Evolutionary conservation across 2,329 filamentous ascomycete genomes (phyloP).

Genomic region (Epichloe coenophiala): DNA sequence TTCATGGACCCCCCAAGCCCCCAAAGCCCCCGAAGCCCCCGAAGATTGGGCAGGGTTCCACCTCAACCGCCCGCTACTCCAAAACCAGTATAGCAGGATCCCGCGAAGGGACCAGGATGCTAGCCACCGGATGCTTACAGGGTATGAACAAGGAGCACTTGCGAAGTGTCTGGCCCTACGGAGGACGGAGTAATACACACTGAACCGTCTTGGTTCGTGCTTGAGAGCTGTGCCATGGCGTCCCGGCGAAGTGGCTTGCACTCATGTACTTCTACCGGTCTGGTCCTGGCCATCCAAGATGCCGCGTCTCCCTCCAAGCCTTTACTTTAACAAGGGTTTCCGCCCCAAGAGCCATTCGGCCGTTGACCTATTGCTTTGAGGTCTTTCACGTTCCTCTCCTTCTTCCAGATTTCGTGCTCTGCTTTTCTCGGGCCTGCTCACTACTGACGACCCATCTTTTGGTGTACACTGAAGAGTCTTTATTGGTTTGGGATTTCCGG

Average conservation of each 20-base stretch:
- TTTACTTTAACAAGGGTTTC: neutral
- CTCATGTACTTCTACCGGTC: neutral
- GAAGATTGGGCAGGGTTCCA: constrained; percentile 4
- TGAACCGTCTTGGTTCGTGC: neutral
- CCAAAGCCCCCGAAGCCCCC: neutral
- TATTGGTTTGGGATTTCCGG: neutral
- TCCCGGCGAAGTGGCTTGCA: constrained; percentile 2
- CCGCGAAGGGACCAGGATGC: constrained; percentile 1
- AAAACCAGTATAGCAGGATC: constrained; percentile 3
- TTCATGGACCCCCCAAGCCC: neutral
- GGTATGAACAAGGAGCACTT: neutral
- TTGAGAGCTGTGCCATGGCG: neutral
- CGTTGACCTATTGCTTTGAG: neutral
- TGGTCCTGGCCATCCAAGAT: neutral
- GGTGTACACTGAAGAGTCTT: neutral
- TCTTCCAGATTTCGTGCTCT: neutral
- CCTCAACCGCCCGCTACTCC: constrained; percentile 4
- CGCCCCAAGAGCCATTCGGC: neutral
- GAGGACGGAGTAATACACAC: too few species aligned
- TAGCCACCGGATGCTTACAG: neutral
- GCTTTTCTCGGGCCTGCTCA: neutral
- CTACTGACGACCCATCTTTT: neutral
- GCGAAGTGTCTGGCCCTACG: neutral
- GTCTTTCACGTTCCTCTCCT: neutral
- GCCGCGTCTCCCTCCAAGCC: neutral